Conservation (phyloP, 768 basidiomycete genomes). For the Amanita phalloides region DNA sequence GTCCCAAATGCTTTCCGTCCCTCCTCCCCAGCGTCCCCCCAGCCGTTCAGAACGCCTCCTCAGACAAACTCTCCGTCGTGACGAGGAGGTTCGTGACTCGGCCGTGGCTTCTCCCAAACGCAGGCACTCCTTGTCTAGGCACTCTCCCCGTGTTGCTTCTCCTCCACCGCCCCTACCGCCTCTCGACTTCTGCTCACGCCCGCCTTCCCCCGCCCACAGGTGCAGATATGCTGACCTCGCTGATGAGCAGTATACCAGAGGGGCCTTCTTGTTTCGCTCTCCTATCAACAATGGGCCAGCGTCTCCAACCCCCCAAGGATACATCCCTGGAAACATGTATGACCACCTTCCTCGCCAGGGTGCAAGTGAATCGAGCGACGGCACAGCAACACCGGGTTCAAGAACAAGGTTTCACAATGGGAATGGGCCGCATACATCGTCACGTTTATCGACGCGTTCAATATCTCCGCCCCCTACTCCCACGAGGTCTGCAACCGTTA, state of each 20-base stretch:
- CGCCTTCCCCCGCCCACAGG: constrained; percentile 6
- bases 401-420: neutral
- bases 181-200: constrained; percentile 1
- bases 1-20: neutral
- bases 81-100: constrained; percentile 20
- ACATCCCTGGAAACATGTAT: neutral
- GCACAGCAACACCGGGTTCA: neutral
- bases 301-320: neutral
- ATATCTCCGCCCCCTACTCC: neutral
- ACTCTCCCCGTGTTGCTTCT: constrained; percentile 1
- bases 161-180: constrained; percentile 10
- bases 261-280: constrained; percentile 22
- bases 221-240: constrained; percentile 5
- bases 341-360: no score
- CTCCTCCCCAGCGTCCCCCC: constrained; percentile 24
- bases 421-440: neutral
- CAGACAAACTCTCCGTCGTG: constrained; percentile 42
- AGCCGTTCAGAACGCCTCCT: constrained; percentile 47
- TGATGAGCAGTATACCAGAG: constrained; percentile 13
- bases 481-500: neutral
- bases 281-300: constrained; percentile 11
- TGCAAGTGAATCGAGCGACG: neutral
- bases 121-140: neutral
- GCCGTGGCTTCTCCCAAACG: neutral
- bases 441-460: neutral